These are phyloP conservation scores for Terana coerulea DNA, from an alignment of 768 basidiomycete genomes.

Conservation along the genomic window DNA sequence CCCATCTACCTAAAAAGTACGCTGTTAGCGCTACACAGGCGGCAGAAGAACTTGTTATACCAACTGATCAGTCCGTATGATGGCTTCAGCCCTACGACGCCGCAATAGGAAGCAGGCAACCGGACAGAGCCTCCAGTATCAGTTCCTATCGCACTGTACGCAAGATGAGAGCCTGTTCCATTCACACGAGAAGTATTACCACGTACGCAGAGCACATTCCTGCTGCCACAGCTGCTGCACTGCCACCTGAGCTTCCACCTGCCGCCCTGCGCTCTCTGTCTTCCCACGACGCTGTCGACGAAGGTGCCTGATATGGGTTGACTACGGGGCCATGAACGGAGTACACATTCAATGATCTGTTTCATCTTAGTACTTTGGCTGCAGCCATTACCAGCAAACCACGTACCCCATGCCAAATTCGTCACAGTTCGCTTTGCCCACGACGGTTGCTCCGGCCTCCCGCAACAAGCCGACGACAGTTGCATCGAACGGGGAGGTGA, in stretches of 20 bases:
- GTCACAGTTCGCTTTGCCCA: slow-evolving; percentile 94
- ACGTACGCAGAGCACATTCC: slow-evolving; percentile 82
- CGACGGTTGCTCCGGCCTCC: slow-evolving; percentile 59
- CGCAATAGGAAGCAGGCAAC: slow-evolving; percentile 92
- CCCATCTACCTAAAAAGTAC: slow-evolving; percentile 53
- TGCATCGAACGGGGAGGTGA: slow-evolving; percentile 79
- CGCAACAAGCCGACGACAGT: slow-evolving; percentile 71
- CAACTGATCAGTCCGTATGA: slow-evolving; percentile 90
- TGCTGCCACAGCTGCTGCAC: slow-evolving; percentile 88
- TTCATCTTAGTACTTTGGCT: neutral
- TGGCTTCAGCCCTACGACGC: slow-evolving; percentile 89
- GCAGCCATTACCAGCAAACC: neutral
- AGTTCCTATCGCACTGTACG: slow-evolving; percentile 76
- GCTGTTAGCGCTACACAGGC: neutral
- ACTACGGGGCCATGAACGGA: slow-evolving; percentile 72
- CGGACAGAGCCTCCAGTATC: slow-evolving; percentile 96
- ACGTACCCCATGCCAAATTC: slow-evolving; percentile 98
- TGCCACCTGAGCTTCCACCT: slow-evolving; percentile 94
- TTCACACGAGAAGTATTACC: neutral
- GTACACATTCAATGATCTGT: slow-evolving; percentile 74
- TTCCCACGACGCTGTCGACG: slow-evolving; percentile 21
- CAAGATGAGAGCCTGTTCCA: neutral
- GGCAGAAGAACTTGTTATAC: slow-evolving; percentile 36
- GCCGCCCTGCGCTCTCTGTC: slow-evolving; percentile 54
- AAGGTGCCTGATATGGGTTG: slow-evolving; percentile 56